phyloP scores from a whole-genome alignment of 176 grass and related monocot genomes.

The Carex cristatella region DNA sequence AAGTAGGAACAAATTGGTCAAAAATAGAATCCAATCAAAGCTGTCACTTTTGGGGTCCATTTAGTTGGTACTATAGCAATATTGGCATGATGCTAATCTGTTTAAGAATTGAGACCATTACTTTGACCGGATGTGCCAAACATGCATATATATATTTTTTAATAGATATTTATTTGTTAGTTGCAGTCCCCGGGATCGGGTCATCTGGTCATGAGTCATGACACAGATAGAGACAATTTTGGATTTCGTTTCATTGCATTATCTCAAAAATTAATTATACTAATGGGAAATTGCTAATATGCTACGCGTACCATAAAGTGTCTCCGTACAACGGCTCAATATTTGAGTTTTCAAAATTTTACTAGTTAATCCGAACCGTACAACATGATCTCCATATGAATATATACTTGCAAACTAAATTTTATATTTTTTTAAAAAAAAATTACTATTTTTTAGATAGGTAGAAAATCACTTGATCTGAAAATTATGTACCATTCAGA shows the following conservation, averaged over 20 bases:
- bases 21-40: constrained; percentile 3
- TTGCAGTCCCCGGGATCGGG: not conserved
- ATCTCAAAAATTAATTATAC: too few relatives aligned
- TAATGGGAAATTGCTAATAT: too few relatives aligned
- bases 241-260: constrained; percentile 1
- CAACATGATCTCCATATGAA: too few relatives aligned
- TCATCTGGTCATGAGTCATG: not conserved
- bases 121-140: not conserved
- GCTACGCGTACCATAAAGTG: too few relatives aligned
- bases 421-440: too few relatives aligned
- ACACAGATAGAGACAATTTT: not conserved
- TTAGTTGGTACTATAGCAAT: constrained; percentile 2
- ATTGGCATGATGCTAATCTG: not conserved
- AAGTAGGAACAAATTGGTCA: not conserved
- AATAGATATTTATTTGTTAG: not conserved
- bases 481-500: too few relatives aligned
- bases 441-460: too few relatives aligned
- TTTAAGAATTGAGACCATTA: not conserved
- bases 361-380: too few relatives aligned
- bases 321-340: too few relatives aligned
- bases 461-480: too few relatives aligned
- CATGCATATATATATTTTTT: not conserved
- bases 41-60: constrained; percentile 9
- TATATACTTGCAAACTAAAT: too few relatives aligned
- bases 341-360: too few relatives aligned